Conservation (phyloP, 495 filamentous ascomycete genomes). For the Neurospora tetrasperma region DNA sequence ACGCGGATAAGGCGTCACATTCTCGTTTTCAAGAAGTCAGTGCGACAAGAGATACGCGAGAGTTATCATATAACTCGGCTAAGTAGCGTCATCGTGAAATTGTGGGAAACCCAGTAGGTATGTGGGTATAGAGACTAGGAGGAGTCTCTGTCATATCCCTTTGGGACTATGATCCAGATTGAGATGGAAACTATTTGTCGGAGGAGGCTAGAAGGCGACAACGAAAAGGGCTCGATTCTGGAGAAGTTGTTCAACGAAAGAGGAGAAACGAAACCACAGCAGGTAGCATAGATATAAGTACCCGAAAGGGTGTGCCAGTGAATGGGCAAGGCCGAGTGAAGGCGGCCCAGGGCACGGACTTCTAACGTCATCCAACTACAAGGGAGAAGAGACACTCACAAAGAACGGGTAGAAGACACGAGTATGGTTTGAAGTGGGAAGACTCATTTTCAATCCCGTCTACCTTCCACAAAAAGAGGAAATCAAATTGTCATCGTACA, state of each 20-base stretch:
- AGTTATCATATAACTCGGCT: not conserved
- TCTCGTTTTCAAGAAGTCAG: not conserved
- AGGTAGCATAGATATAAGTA: too few relatives aligned
- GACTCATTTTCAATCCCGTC: not conserved
- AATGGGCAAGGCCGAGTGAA: too few relatives aligned
- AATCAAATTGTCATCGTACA: not conserved
- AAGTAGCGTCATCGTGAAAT: not conserved
- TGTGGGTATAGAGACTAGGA: not conserved
- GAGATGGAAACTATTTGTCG: not conserved
- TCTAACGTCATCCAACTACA: not conserved
- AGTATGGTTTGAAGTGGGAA: not conserved
- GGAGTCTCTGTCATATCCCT: not conserved
- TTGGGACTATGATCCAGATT: not conserved
- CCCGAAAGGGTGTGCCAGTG: too few relatives aligned
- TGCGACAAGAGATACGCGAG: not conserved
- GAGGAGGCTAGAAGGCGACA: too few relatives aligned
- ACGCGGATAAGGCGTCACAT: not conserved
- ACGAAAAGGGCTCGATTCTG: too few relatives aligned
- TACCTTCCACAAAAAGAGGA: not conserved
- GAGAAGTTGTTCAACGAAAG: too few relatives aligned
- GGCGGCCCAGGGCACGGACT: too few relatives aligned
- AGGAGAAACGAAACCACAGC: too few relatives aligned
- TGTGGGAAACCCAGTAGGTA: not conserved
- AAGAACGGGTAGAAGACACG: not conserved
- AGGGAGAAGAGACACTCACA: not conserved